Evolutionary conservation across 2,329 filamentous ascomycete species (phyloP).

Genomic region (Fusarium temperatum): DNA sequence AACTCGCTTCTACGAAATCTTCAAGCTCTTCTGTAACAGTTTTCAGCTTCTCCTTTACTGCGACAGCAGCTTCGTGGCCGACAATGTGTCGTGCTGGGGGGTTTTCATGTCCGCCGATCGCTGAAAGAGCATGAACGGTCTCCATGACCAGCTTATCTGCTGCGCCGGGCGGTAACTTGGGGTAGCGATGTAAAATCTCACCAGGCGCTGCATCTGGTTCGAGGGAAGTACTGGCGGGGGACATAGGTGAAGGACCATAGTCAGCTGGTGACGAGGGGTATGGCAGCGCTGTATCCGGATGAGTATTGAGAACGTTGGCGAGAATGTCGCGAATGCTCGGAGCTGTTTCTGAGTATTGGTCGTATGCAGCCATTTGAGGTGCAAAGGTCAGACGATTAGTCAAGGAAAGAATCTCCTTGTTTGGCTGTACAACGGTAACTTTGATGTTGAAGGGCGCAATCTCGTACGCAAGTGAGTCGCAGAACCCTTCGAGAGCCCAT

Average conservation of each 20-base stretch:
- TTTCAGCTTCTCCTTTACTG: slow-evolving; percentile 95
- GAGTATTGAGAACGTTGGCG: slow-evolving; percentile 77
- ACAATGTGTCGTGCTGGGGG: slow-evolving; percentile 95
- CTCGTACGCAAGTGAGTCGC: slow-evolving; percentile 94
- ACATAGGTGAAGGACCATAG: slow-evolving; percentile 43
- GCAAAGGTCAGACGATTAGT: slow-evolving; percentile 88
- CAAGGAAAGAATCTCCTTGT: slow-evolving; percentile 88
- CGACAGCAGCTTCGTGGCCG: slow-evolving; percentile 84
- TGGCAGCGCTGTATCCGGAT: slow-evolving; percentile 70
- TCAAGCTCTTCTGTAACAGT: slow-evolving; percentile 96
- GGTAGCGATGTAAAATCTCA: slow-evolving; percentile 73
- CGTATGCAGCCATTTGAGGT: slow-evolving; percentile 72
- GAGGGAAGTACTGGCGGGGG: slow-evolving; percentile 45
- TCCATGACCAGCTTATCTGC: slow-evolving; percentile 82
- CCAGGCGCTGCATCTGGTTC: slow-evolving; percentile 48
- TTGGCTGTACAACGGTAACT: slow-evolving; percentile 94
- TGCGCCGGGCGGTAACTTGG: slow-evolving; percentile 73
- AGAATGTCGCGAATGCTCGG: slow-evolving; percentile 87
- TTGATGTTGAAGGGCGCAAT: slow-evolving; percentile 97
- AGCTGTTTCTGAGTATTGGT: slow-evolving; percentile 61
- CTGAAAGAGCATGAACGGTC: slow-evolving; percentile 88
- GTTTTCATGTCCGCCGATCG: slow-evolving; percentile 95
- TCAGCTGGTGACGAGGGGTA: slow-evolving; percentile 38
- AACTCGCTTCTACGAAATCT: slow-evolving; percentile 91
- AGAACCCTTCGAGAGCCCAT: slow-evolving; percentile 96